Evolutionary conservation across 176 grass and related monocot species (phyloP).

Genomic region (Carex cristatella): DNA sequence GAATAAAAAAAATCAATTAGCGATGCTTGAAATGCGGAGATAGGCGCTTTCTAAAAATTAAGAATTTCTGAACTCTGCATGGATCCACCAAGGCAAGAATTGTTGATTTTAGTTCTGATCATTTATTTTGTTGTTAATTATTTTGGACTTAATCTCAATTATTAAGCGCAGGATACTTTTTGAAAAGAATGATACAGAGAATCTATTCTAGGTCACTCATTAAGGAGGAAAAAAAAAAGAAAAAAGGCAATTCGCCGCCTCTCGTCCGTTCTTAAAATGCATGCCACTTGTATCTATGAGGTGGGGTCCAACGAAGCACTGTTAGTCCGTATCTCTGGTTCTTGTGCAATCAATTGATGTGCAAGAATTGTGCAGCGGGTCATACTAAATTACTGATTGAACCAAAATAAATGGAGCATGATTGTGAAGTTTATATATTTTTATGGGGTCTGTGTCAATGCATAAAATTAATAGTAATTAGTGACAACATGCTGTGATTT

Average conservation of each 20-base stretch:
- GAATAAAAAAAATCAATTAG: not conserved
- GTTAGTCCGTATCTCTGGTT: not conserved
- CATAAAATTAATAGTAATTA: not conserved
- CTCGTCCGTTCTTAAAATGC: not conserved
- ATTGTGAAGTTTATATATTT: not conserved
- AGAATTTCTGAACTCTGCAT: not conserved
- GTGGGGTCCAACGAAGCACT: not conserved
- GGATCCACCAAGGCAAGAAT: not conserved
- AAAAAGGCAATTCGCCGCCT: conserved; percentile 5
- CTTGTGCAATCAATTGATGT: not conserved
- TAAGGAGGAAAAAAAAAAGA: not conserved
- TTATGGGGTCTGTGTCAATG: not conserved
- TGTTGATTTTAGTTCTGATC: not conserved
- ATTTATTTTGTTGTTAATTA: not conserved
- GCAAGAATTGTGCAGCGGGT: not conserved
- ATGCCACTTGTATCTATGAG: not conserved
- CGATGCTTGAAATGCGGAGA: not conserved
- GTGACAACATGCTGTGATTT: not conserved
- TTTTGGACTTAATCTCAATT: not conserved
- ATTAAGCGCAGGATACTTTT: not conserved
- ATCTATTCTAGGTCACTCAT: not conserved
- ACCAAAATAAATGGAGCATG: not conserved
- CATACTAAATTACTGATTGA: not conserved
- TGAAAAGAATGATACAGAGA: not conserved
- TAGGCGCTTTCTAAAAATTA: not conserved